phyloP scores from a whole-genome alignment of 2,329 filamentous ascomycete species.

The Hymenoscyphus repandus region DNA sequence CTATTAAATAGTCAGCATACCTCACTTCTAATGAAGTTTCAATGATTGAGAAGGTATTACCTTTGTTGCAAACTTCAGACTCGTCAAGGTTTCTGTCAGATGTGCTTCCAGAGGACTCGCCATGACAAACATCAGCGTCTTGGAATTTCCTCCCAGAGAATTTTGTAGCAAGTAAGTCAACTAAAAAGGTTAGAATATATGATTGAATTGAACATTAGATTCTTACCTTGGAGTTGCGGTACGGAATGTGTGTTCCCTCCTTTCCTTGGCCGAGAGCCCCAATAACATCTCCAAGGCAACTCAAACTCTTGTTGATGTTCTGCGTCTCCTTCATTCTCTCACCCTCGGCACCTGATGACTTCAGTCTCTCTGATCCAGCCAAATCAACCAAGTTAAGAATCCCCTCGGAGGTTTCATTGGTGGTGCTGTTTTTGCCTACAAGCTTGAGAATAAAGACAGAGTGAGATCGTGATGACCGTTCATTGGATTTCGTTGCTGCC shows the following conservation, averaged over 20 bases:
- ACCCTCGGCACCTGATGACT: conserved; percentile 80
- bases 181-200: conserved; percentile 34
- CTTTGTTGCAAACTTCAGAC: conserved; percentile 93
- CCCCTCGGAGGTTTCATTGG: conserved; percentile 81
- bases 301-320: conserved; percentile 93
- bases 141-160: conserved; percentile 88
- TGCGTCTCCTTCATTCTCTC: conserved; percentile 90
- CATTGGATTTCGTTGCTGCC: conserved; percentile 95
- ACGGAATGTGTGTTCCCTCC: conserved; percentile 76
- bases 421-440: conserved; percentile 60
- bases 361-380: conserved; percentile 85
- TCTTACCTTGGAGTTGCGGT: conserved; percentile 84
- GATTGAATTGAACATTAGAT: not conserved
- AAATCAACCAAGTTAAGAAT: conserved; percentile 94
- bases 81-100: conserved; percentile 87
- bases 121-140: conserved; percentile 99
- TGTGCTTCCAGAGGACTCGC: conserved; percentile 87
- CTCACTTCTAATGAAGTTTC: not conserved
- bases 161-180: conserved; percentile 94
- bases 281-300: conserved; percentile 90
- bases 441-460: conserved; percentile 92
- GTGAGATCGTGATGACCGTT: conserved; percentile 88
- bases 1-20: conserved; percentile 33
- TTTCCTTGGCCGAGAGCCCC: conserved; percentile 82
- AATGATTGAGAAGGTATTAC: conserved; percentile 38